Conservation (phyloP, 495 filamentous ascomycete genomes). For the Amniculicola lignicola region DNA sequence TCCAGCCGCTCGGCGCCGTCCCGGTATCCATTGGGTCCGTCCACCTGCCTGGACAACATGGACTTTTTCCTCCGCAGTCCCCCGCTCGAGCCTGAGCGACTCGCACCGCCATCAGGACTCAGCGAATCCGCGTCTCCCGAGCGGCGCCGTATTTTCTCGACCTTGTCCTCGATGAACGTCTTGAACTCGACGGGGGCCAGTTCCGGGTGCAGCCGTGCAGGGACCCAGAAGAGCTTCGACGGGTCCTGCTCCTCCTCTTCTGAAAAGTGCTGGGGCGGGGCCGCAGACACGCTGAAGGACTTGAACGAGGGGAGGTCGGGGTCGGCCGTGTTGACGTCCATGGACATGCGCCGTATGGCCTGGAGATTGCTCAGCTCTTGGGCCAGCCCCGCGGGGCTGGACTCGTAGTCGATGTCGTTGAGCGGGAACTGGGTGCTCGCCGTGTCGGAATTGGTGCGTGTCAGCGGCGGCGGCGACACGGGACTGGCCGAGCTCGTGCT, state of each 20-base stretch:
- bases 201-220: conserved; percentile 89
- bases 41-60: conserved; percentile 90
- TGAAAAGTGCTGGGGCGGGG: conserved; percentile 68
- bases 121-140: conserved; percentile 63
- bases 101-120: conserved; percentile 60
- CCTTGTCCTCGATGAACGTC: conserved; percentile 88
- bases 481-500: conserved; percentile 55
- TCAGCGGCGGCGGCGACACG: conserved; percentile 55
- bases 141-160: conserved; percentile 80
- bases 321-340: conserved; percentile 93
- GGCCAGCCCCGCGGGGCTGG: conserved; percentile 83
- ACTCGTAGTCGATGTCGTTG: conserved; percentile 88
- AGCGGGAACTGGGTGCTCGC: conserved; percentile 76
- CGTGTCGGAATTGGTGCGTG: conserved; percentile 60
- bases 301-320: conserved; percentile 88
- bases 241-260: conserved; percentile 88
- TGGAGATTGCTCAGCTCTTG: conserved; percentile 95
- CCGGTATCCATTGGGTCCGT: conserved; percentile 67
- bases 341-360: conserved; percentile 93
- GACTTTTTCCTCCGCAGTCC: conserved; percentile 84
- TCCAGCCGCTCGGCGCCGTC: conserved; percentile 87
- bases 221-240: conserved; percentile 90
- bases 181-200: conserved; percentile 95
- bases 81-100: conserved; percentile 57
- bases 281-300: conserved; percentile 61